Conservation (phyloP, 768 basidiomycete genomes). For the Tulasnella sp. region DNA sequence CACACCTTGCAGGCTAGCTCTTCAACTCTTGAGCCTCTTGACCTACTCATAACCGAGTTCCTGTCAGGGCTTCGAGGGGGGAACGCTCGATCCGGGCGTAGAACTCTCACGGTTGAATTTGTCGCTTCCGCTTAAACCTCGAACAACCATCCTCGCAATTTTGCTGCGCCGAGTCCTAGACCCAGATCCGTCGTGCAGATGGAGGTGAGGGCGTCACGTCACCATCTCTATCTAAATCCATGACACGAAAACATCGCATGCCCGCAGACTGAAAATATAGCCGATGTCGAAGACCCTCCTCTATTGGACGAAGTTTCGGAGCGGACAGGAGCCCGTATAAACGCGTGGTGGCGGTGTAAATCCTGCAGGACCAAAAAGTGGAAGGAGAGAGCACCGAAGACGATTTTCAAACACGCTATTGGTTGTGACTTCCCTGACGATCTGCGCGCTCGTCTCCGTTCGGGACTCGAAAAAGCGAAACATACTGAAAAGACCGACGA, state of each 20-base stretch:
- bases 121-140: too few species aligned
- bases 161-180: too few species aligned
- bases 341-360: neutral
- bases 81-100: too few species aligned
- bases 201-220: too few species aligned
- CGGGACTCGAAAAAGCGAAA: neutral
- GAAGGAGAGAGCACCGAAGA: neutral
- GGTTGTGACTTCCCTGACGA: neutral
- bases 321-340: neutral
- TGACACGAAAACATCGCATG: neutral
- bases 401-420: neutral
- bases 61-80: too few species aligned
- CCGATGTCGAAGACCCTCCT: neutral
- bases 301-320: neutral
- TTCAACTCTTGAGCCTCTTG: neutral
- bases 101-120: too few species aligned
- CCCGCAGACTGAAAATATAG: neutral
- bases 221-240: too few species aligned
- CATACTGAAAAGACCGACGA: neutral
- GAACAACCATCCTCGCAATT: too few species aligned
- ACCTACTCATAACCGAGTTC: neutral
- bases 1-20: neutral
- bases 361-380: neutral
- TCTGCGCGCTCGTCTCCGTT: neutral
- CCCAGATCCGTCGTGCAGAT: too few species aligned